Percentiles rank a stretch among this genome's conserved stretches.
phyloP scores from a whole-genome alignment of 2,329 filamentous ascomycete species.

The Hypomyces perniciosus region DNA sequence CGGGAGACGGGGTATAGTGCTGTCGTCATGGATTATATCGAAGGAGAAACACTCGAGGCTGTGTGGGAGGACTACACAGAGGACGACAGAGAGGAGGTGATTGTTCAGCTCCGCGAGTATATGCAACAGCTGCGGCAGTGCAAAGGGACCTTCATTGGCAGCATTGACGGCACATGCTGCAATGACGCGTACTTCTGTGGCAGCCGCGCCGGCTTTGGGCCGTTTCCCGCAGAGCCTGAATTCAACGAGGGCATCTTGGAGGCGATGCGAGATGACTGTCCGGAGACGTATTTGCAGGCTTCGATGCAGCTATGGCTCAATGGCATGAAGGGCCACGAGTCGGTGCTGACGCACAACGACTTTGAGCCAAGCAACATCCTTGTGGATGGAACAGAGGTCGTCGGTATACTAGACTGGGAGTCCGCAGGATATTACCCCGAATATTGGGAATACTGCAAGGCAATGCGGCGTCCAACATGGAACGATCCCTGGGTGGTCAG shows the following conservation, averaged over 20 bases:
- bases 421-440: conserved; percentile 33
- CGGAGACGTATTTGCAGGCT: conserved; percentile 7
- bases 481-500: conserved; percentile 7
- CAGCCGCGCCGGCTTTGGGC: conserved; percentile 12
- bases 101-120: conserved; percentile 16
- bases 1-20: conserved; percentile 10
- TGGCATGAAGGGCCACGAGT: conserved; percentile 16
- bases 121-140: conserved; percentile 16
- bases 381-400: conserved; percentile 25
- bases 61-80: conserved; percentile 13
- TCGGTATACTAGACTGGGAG: conserved; percentile 39
- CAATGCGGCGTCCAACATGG: conserved; percentile 5
- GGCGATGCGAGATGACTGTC: conserved; percentile 13
- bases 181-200: conserved; percentile 17
- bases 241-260: conserved; percentile 17
- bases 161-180: conserved; percentile 16
- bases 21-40: conserved; percentile 18
- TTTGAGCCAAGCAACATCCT: conserved; percentile 35
- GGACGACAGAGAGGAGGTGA: conserved; percentile 13
- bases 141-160: conserved; percentile 16
- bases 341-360: conserved; percentile 41
- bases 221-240: conserved; percentile 15
- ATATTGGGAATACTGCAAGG: conserved; percentile 20
- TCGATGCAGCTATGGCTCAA: conserved; percentile 13
- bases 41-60: conserved; percentile 15